Evolutionary conservation across 148 eudicot genomes (phyloP).

Genomic region (Cornus kousa): DNA sequence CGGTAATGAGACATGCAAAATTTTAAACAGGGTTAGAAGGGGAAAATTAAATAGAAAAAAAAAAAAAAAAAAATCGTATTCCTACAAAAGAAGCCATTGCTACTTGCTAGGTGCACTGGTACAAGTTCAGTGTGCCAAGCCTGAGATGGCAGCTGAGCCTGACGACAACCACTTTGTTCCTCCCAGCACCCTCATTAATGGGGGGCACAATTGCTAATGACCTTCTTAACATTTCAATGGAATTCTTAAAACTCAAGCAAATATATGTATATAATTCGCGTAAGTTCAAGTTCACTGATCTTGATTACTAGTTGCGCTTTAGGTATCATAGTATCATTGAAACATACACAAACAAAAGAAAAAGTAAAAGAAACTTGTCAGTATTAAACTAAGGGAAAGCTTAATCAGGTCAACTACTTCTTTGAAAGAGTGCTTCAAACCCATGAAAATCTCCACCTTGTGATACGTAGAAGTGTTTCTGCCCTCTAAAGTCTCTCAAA

Average conservation of each 20-base stretch:
- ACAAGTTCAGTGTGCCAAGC: too few species aligned
- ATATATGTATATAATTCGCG: too few species aligned
- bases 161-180: too few species aligned
- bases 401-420: not conserved
- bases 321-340: not conserved
- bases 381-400: not conserved
- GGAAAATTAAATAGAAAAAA: not conserved
- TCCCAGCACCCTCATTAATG: too few species aligned
- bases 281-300: not conserved
- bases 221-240: not conserved
- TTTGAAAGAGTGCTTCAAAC: not conserved
- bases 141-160: too few species aligned
- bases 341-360: not conserved
- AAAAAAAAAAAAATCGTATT: not conserved
- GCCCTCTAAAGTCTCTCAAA: not conserved
- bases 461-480: too few species aligned
- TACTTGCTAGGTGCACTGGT: too few species aligned
- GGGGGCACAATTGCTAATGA: too few species aligned
- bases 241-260: not conserved
- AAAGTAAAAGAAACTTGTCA: not conserved
- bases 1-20: conserved; percentile 1
- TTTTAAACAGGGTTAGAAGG: not conserved
- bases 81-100: not conserved
- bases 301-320: too few species aligned
- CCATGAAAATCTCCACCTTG: not conserved